Base-by-base conservation (phyloP, 345 rosid species). In the Eucalyptus polybractea region DNA sequence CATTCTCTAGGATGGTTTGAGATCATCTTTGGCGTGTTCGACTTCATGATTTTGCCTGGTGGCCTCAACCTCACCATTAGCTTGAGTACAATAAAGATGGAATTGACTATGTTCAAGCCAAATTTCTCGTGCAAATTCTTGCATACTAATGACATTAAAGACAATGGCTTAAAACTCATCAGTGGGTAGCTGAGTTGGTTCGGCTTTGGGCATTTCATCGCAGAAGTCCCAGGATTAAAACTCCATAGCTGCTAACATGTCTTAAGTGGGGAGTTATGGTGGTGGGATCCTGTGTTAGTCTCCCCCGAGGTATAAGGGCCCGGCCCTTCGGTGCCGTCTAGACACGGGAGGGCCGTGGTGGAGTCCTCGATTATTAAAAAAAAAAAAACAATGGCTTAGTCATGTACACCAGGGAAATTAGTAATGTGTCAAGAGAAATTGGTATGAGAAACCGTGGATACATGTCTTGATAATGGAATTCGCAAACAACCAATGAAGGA, bases 241-340 rank as follows among this genome's bases (percentile, higher is more conserved):
- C 49, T 47, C 49, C 49, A 0, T 1, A 47, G 4, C 49, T 47
- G 4, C 4, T 10, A 47, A 47, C 50, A 47, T 13, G 2, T 47
- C 5, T 47, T 47, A 47, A 47, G 50, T 47, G 13, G 1, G 5
- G 50, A 11, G 50, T 1, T 47, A 47, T 47, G 4, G 0, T 47
- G 49, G 13, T 47, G 4, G 13, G 4, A 2, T 10, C 4, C 0
- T 47, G 0, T 47, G 49, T 47, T 47, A 47, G 13, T 47, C 49
- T 47, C 49, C 12, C 49, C 12, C 49, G 49, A 10, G 49, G 2
- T 47, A 47, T 47, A 1, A 0, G 13, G 45, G 49, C 13, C 49
- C 13, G 10, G 2, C 49, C 49, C 49, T 47, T 47, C 13, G 1
- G 1, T 47, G 13, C 49, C 49, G 2, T 47, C 50, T 47, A 47